Percentiles rank a stretch among this genome's conserved stretches.
These are phyloP conservation scores for Kokia cookei DNA, from an alignment of 441 rosid species.

Conservation along the genomic window DNA sequence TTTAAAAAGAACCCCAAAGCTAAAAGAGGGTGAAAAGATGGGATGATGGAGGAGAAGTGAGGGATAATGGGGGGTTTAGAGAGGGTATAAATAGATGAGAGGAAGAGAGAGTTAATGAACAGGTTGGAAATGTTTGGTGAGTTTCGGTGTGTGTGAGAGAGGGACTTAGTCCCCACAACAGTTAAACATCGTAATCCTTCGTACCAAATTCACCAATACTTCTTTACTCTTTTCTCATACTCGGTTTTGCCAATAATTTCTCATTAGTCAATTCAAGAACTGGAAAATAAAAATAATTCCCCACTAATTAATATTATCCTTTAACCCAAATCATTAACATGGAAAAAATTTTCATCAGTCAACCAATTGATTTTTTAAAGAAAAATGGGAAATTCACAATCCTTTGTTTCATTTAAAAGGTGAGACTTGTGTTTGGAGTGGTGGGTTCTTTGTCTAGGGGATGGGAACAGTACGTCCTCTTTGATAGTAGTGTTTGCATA, in stretches of 20 bases:
- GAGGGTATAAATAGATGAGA: not conserved
- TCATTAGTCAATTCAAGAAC: slow-evolving; percentile 18
- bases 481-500: too few relatives aligned
- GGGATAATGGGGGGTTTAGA: not conserved
- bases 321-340: too few relatives aligned
- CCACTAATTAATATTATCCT: too few relatives aligned
- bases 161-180: slow-evolving; percentile 14
- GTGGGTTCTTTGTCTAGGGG: too few relatives aligned
- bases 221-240: slow-evolving; percentile 25
- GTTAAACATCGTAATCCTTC: slow-evolving; percentile 72
- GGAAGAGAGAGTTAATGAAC: slow-evolving; percentile 13
- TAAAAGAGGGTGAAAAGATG: not conserved
- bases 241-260: not conserved
- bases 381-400: too few relatives aligned
- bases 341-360: too few relatives aligned
- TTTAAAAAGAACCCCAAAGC: not conserved
- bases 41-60: not conserved
- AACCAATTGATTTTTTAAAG: too few relatives aligned
- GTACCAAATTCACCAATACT: slow-evolving; percentile 45
- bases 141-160: slow-evolving; percentile 10
- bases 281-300: not conserved
- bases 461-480: too few relatives aligned
- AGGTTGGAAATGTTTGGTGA: slow-evolving; percentile 31
- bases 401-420: too few relatives aligned
- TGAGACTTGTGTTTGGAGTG: too few relatives aligned